Percentiles rank a stretch among this genome's conserved stretches.
These are phyloP conservation scores for Hippophae gyantsensis DNA, from an alignment of 306 rosid species.

Conservation along the genomic window DNA sequence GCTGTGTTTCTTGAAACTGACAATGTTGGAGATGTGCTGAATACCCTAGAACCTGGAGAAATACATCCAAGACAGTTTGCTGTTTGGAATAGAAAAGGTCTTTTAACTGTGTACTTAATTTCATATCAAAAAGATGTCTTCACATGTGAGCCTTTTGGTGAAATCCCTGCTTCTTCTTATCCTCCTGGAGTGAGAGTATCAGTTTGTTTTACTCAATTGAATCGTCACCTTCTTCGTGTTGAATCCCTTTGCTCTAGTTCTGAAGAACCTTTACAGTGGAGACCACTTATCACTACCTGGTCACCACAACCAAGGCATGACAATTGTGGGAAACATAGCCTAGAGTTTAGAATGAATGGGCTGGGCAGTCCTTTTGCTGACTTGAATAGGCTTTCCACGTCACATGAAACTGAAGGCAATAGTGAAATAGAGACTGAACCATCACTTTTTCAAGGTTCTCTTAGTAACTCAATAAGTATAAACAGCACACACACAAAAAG, in stretches of 20 bases:
- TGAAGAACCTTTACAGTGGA: constrained; percentile 69
- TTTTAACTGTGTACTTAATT: constrained; percentile 43
- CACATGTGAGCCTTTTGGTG: constrained; percentile 44
- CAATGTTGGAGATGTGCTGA: constrained; percentile 18
- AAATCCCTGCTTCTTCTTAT: constrained; percentile 52
- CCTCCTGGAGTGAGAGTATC: constrained; percentile 36
- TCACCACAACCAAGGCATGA: constrained; percentile 32
- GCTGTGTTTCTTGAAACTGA: constrained; percentile 54
- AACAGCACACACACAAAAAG: constrained; percentile 12
- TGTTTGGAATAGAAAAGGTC: constrained; percentile 70
- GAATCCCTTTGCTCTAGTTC: constrained; percentile 51
- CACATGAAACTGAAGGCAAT: constrained; percentile 17
- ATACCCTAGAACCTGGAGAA: constrained; percentile 22
- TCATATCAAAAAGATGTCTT: constrained; percentile 44
- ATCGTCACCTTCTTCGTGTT: constrained; percentile 38
- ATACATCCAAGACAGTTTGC: constrained; percentile 28
- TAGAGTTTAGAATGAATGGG: constrained; percentile 39
- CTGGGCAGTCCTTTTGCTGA: constrained; percentile 37
- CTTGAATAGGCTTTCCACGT: constrained; percentile 39
- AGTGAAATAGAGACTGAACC: constrained; percentile 23
- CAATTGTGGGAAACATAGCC: constrained; percentile 28
- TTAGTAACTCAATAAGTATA: constrained; percentile 26
- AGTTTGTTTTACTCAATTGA: constrained; percentile 39
- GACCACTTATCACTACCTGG: constrained; percentile 55
- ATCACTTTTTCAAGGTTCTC: constrained; percentile 19